Base-by-base conservation (phyloP, 2,329 filamentous ascomycete species). In the Drechslerella dactyloides region DNA sequence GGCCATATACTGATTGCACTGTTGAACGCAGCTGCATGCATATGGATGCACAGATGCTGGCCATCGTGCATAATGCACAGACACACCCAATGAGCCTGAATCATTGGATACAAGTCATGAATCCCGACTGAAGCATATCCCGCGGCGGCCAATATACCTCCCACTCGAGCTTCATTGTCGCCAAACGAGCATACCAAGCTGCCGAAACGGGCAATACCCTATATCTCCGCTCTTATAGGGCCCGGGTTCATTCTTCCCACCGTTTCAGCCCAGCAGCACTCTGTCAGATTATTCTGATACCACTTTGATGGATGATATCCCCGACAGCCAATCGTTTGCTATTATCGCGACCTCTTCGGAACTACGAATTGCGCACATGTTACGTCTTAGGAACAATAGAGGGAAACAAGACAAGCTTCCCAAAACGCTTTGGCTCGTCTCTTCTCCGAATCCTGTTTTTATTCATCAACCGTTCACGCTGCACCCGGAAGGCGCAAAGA, bases 321-420 rank as follows among this genome's bases (percentile, higher is more conserved):
- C 33, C 46, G 13, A 46, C 44, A 33, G 24, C 64, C 64, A 69
- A 69, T 66, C 44, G 40, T 48, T 2, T 23, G 7, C 44, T 19
- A 19, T 23, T 5, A 10, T 23, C 15, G 11, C 5, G 19, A 19
- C 19, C n/a, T 48, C n/a, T 19, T 48, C 19, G 19, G 44, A 48
- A 48, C 19, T 11, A 23, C 44, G 68, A 63, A 72, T 72, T 72
- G 60, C 68, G 68, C 68, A 72, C 68, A 65, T 72, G 50, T 72
- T 72, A 72, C 68, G 68, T 65, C 60, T 72, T 72, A 60, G 48
- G 59, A 56, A 70, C 59, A 55, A 70, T 57, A n/a, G 55, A 19
- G n/a, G 19, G 21, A 19, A 48, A 10, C 8, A 23, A 21, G 19
- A 5, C n/a, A 15, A 19, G 17, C 21, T 48, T 48, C 44, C 15